Evolutionary conservation across 2,329 filamentous ascomycete genomes (phyloP).

Genomic region (Microcera coccophila): DNA sequence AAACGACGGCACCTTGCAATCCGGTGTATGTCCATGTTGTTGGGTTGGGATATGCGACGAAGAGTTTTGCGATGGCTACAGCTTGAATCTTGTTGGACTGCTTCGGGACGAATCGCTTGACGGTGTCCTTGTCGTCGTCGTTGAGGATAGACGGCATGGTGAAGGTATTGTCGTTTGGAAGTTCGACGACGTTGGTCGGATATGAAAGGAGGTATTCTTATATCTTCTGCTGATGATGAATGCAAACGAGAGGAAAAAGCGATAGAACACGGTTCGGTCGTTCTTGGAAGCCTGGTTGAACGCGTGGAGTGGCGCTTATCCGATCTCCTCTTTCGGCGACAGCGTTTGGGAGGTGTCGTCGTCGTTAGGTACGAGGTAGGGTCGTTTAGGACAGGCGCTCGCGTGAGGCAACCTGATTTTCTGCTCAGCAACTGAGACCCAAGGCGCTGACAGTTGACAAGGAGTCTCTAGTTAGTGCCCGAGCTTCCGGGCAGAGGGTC

Average conservation of each 20-base stretch:
- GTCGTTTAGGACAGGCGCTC: conserved; percentile 19
- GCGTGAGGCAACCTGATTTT: conserved; percentile 23
- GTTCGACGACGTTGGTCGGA: background rate
- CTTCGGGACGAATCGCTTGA: conserved; percentile 92
- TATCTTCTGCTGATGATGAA: conserved; percentile 1
- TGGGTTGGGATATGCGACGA: conserved; percentile 83
- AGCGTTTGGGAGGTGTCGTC: background rate
- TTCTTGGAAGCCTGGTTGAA: conserved; percentile 17
- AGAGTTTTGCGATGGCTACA: conserved; percentile 87
- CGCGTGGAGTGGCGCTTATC: conserved; percentile 25
- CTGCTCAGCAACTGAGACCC: background rate
- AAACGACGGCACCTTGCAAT: conserved; percentile 83
- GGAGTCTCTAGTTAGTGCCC: conserved; percentile 18
- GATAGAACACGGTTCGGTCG: too few species aligned
- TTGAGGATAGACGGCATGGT: conserved; percentile 67
- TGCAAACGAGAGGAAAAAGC: conserved; percentile 5
- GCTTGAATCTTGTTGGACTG: conserved; percentile 96
- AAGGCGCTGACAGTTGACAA: conserved; percentile 12
- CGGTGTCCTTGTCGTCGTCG: conserved; percentile 93
- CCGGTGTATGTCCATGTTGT: conserved; percentile 92
- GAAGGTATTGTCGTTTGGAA: conserved; percentile 11
- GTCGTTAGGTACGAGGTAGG: conserved; percentile 12
- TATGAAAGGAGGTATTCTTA: conserved; percentile 4
- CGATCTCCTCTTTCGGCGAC: conserved; percentile 18
- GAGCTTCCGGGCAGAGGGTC: conserved; percentile 26